A percentile compares a stretch with the other conserved stretches of the same genome.
Conservation (phyloP, 768 basidiomycete genomes). For the Naganishia vishniacii region DNA sequence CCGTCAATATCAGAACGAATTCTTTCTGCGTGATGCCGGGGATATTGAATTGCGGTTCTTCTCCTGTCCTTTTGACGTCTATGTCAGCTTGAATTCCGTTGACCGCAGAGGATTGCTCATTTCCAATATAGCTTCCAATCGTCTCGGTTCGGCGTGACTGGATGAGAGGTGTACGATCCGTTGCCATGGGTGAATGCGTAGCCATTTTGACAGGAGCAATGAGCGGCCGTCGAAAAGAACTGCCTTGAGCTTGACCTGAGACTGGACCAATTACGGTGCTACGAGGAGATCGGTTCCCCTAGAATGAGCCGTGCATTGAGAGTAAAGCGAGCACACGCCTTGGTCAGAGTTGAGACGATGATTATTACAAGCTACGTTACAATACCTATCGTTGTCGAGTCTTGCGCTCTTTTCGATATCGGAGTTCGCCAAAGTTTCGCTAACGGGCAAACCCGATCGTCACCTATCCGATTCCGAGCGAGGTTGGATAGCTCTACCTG, state of each 20-base stretch:
- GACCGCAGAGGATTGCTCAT: background rate
- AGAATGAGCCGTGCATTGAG: too few relatives aligned
- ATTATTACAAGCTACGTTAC: too few relatives aligned
- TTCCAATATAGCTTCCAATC: background rate
- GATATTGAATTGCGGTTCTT: conserved; percentile 23
- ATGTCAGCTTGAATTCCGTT: background rate
- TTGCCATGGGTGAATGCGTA: background rate
- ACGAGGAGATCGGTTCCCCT: too few relatives aligned
- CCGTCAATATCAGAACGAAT: conserved; percentile 19
- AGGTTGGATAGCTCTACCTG: too few relatives aligned
- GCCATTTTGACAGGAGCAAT: too few relatives aligned
- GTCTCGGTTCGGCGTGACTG: background rate
- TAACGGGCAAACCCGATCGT: background rate
- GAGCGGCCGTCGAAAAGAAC: too few relatives aligned
- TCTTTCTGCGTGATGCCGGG: conserved; percentile 22
- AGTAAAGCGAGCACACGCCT: too few relatives aligned
- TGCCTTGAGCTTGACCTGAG: too few relatives aligned
- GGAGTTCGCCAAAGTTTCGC: background rate
- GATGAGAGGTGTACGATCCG: conserved; percentile 14
- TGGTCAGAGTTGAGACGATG: too few relatives aligned
- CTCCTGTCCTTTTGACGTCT: background rate
- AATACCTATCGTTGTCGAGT: background rate
- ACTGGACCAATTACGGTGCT: too few relatives aligned
- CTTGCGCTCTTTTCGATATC: background rate
- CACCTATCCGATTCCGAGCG: background rate